Conservation (phyloP, 495 filamentous ascomycete species). For the Cercophora sp. region DNA sequence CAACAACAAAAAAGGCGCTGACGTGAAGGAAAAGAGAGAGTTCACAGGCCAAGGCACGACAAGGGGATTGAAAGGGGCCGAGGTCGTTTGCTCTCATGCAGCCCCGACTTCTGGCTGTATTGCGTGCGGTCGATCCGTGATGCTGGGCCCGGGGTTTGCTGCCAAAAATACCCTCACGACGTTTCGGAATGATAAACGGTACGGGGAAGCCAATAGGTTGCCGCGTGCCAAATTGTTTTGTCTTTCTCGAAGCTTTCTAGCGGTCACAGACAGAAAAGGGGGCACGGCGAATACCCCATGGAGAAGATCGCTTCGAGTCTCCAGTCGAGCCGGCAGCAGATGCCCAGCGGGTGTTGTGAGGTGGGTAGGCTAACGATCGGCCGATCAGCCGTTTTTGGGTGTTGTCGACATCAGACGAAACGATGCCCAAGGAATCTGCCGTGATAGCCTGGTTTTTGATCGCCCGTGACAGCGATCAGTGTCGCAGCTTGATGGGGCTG, state of each 20-base stretch:
- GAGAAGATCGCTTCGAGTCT: too few relatives aligned
- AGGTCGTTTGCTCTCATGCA: not conserved
- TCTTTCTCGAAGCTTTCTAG: not conserved
- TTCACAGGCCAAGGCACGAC: not conserved
- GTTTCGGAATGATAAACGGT: constrained; percentile 1
- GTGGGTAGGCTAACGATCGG: constrained; percentile 1
- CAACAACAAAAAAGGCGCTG: not conserved
- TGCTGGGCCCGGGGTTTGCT: not conserved
- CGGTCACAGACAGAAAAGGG: not conserved
- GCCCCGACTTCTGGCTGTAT: not conserved
- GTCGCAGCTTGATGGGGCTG: constrained; percentile 5
- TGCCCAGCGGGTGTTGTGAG: not conserved
- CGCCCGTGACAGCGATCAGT: constrained; percentile 5
- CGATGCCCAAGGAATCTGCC: not conserved
- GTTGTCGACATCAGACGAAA: constrained; percentile 4
- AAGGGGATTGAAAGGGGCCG: not conserved
- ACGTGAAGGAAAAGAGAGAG: not conserved
- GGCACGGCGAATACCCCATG: not conserved
- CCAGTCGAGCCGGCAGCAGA: too few relatives aligned
- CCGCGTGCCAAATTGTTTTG: too few relatives aligned
- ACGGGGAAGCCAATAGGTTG: too few relatives aligned
- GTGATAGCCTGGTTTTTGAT: not conserved
- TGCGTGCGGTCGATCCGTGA: not conserved
- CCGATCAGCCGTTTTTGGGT: constrained; percentile 3
- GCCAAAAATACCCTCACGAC: not conserved